phyloP scores from a whole-genome alignment of 306 rosid species.

The Sicyos baderoa region DNA sequence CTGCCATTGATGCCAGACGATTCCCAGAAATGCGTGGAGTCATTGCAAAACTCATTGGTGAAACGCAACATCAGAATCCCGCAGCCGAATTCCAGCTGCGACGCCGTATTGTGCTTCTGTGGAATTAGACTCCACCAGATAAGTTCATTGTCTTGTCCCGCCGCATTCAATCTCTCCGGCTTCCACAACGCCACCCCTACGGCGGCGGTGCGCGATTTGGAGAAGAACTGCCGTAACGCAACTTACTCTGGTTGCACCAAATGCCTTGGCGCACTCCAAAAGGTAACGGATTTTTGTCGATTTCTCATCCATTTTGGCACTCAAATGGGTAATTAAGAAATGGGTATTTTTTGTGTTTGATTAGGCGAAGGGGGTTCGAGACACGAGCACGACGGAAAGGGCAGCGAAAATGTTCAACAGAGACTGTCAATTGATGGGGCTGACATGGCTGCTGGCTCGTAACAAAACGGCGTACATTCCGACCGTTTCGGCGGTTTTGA shows the following conservation, averaged over 20 bases:
- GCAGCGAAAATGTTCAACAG: constrained; percentile 73
- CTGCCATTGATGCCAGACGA: constrained; percentile 94
- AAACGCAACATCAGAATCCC: constrained; percentile 62
- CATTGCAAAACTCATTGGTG: constrained; percentile 62
- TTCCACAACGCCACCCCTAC: constrained; percentile 64
- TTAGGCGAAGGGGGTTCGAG: constrained; percentile 41
- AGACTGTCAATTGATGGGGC: constrained; percentile 94
- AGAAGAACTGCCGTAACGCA: constrained; percentile 65
- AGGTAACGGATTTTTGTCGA: constrained; percentile 32
- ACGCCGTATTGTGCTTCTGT: constrained; percentile 83
- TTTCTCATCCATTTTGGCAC: not conserved
- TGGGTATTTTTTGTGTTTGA: not conserved
- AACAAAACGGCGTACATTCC: constrained; percentile 94
- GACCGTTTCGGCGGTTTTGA: constrained; percentile 89
- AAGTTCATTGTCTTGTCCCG: constrained; percentile 66
- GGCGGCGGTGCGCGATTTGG: constrained; percentile 53
- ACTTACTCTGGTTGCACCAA: constrained; percentile 81
- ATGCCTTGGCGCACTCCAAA: constrained; percentile 71
- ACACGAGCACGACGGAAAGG: constrained; percentile 33
- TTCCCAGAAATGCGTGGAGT: constrained; percentile 86
- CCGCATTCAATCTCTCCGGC: constrained; percentile 64
- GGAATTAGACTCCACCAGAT: constrained; percentile 90
- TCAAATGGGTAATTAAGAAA: not conserved
- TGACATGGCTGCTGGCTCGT: constrained; percentile 77
- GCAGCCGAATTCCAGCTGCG: constrained; percentile 82